Conservation (phyloP, 176 grass and related monocot species). For the Juncus inflexus region DNA sequence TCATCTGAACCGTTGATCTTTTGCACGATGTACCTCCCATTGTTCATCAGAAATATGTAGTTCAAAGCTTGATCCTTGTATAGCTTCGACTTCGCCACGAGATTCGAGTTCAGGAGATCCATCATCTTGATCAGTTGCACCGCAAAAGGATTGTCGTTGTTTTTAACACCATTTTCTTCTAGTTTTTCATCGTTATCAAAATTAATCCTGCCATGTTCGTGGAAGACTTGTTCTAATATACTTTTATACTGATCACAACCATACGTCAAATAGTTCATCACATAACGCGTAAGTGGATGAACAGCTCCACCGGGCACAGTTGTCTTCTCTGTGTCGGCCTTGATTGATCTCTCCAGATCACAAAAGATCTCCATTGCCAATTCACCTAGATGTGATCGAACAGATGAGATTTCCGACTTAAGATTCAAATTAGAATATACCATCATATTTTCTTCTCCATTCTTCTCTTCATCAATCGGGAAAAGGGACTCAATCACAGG, state of each 20-base stretch:
- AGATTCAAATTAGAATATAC: constrained; percentile 30
- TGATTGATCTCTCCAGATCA: constrained; percentile 80
- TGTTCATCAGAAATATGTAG: constrained; percentile 95
- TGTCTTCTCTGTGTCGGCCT: constrained; percentile 47
- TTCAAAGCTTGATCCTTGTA: constrained; percentile 53
- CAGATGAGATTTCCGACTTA: constrained; percentile 38
- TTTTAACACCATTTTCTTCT: background rate
- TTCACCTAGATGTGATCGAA: constrained; percentile 51
- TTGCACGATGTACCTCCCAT: constrained; percentile 73
- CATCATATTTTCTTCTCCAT: background rate
- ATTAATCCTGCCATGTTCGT: constrained; percentile 38
- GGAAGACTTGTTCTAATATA: constrained; percentile 75
- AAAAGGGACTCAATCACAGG: constrained; percentile 38
- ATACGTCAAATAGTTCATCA: constrained; percentile 91
- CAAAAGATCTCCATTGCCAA: constrained; percentile 67
- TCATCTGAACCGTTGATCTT: constrained; percentile 75
- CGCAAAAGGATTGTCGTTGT: constrained; percentile 42
- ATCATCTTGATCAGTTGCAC: constrained; percentile 62
- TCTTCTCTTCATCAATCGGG: background rate
- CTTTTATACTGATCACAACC: constrained; percentile 77
- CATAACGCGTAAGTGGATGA: constrained; percentile 68
- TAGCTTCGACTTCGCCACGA: constrained; percentile 54
- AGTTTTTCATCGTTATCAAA: background rate
- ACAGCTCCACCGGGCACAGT: constrained; percentile 51
- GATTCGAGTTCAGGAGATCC: constrained; percentile 62